Evolutionary conservation across 768 basidiomycete species (phyloP).

Genomic region (Hysterangium stoloniferum): DNA sequence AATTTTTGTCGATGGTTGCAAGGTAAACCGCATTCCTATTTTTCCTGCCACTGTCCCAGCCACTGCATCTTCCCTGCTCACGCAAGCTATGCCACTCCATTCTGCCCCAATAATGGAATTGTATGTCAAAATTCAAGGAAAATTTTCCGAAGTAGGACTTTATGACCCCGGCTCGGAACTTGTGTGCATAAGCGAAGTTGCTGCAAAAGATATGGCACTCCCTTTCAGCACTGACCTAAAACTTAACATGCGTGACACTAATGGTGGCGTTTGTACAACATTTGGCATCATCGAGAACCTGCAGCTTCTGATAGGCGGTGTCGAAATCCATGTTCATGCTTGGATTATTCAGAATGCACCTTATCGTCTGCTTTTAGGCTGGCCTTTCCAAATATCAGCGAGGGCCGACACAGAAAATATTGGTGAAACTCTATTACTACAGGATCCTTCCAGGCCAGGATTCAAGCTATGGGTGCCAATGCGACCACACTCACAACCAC

Average conservation of each 20-base stretch:
- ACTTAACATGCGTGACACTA: not conserved
- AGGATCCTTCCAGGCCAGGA: not conserved
- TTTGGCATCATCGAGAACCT: constrained; percentile 11
- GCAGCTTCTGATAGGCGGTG: not conserved
- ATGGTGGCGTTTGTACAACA: not conserved
- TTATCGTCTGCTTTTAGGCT: constrained; percentile 10
- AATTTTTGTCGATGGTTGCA: not conserved
- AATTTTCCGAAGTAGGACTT: not conserved
- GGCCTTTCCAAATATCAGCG: constrained; percentile 8
- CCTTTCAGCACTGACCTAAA: not conserved
- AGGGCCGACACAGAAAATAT: not conserved
- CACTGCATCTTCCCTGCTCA: not conserved
- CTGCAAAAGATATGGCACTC: not conserved
- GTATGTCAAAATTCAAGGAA: not conserved
- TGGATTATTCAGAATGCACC: constrained; percentile 14
- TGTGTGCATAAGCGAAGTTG: constrained; percentile 2
- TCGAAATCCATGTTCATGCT: constrained; percentile 6
- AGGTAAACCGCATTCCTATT: not conserved
- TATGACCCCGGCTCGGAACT: constrained; percentile 1
- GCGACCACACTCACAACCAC: not conserved
- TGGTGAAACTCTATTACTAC: not conserved
- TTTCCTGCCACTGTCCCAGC: not conserved
- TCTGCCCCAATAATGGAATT: not conserved
- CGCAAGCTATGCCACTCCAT: not conserved
- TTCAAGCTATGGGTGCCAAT: not conserved